Percentiles rank a stretch among this genome's conserved stretches.
These are phyloP conservation scores for Dendrocalamus sinicus DNA, from an alignment of 176 grass and related monocot genomes.

Conservation along the genomic window DNA sequence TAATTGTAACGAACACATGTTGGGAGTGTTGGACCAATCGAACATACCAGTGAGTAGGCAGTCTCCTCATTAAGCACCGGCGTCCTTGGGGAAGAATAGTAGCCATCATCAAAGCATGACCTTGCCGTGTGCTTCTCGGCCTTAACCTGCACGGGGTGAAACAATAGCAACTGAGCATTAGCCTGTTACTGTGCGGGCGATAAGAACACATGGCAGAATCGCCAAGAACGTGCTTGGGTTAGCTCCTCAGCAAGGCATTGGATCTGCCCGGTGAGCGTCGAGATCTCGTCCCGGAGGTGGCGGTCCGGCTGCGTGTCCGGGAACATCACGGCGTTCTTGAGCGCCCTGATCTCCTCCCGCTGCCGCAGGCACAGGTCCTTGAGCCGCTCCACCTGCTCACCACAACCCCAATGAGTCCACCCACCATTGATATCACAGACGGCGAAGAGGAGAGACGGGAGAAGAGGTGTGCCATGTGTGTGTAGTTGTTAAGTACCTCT, in stretches of 20 bases:
- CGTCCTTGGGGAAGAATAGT: conserved; percentile 65
- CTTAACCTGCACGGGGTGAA: conserved; percentile 64
- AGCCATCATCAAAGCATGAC: conserved; percentile 63
- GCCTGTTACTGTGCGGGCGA: neutral
- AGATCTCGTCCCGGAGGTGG: conserved; percentile 80
- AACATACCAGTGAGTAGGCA: conserved; percentile 66
- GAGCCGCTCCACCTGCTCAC: conserved; percentile 76
- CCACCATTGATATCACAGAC: neutral
- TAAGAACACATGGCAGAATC: neutral
- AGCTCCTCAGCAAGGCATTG: conserved; percentile 90
- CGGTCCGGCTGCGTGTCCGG: conserved; percentile 70
- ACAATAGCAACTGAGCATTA: conserved; percentile 18
- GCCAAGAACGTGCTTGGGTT: conserved; percentile 61
- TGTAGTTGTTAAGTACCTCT: conserved; percentile 42
- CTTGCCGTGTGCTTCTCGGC: conserved; percentile 62
- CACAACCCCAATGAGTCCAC: neutral
- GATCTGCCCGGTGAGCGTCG: conserved; percentile 81
- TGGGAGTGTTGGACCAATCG: conserved; percentile 9
- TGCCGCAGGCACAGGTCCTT: conserved; percentile 88
- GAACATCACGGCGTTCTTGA: conserved; percentile 89
- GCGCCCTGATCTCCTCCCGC: conserved; percentile 84
- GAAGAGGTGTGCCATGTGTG: neutral
- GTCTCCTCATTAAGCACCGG: conserved; percentile 60
- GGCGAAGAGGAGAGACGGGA: neutral
- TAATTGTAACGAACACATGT: neutral